A percentile compares a stretch with the other conserved stretches of the same genome.
phyloP scores from a whole-genome alignment of 169 alveolate species.

The Toxoplasma gondii region DNA sequence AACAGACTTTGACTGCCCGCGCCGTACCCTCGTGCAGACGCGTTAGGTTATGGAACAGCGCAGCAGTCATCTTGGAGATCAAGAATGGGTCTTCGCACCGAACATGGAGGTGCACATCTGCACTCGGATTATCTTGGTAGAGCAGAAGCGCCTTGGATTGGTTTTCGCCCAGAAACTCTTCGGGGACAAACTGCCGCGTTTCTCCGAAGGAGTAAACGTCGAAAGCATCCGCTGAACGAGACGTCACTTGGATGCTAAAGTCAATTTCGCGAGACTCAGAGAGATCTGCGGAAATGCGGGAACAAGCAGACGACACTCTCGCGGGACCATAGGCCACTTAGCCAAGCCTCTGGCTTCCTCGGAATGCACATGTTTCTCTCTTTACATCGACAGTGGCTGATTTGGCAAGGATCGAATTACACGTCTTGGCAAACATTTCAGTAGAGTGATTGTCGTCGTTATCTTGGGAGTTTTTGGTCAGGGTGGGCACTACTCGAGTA shows the following conservation, averaged over 20 bases:
- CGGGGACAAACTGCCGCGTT: neutral
- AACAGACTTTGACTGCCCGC: neutral
- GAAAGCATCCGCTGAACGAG: neutral
- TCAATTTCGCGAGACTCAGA: conserved; percentile 21
- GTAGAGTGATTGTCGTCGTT: too few relatives aligned
- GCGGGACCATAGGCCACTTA: too few relatives aligned
- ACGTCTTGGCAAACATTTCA: too few relatives aligned
- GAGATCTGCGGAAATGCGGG: neutral
- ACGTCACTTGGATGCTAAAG: neutral
- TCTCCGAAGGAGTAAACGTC: conserved; percentile 10
- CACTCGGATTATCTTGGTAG: neutral
- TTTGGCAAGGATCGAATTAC: too few relatives aligned
- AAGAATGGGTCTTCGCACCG: neutral
- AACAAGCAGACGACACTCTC: neutral
- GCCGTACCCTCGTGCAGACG: neutral
- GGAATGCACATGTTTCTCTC: too few relatives aligned
- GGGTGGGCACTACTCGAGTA: too few relatives aligned
- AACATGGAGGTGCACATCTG: neutral
- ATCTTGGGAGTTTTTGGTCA: too few relatives aligned
- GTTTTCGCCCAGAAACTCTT: neutral
- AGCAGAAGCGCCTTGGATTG: neutral
- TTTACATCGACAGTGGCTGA: too few relatives aligned
- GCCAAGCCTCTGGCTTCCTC: too few relatives aligned
- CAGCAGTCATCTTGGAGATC: conserved; percentile 1
- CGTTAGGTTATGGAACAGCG: neutral